Conservation (phyloP, 2,329 filamentous ascomycete genomes). For the Metarhizium sp. region DNA sequence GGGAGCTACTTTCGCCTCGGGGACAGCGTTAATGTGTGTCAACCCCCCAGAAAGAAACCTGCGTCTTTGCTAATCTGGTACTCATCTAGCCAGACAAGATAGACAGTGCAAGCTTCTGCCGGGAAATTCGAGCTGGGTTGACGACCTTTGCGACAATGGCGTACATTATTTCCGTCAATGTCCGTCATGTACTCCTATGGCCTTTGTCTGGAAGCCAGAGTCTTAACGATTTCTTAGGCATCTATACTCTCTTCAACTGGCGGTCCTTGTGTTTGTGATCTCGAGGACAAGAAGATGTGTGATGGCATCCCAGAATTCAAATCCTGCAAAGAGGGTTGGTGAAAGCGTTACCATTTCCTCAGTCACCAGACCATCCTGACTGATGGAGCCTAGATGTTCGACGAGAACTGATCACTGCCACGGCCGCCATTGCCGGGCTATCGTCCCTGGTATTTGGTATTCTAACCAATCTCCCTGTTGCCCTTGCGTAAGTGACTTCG, state of each 20-base stretch:
- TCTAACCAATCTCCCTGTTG: slow-evolving; percentile 64
- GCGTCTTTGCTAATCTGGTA: slow-evolving; percentile 1
- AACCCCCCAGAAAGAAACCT: background rate
- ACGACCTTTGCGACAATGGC: slow-evolving; percentile 78
- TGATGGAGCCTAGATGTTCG: slow-evolving; percentile 42
- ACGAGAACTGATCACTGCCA: slow-evolving; percentile 72
- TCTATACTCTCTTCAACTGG: slow-evolving; percentile 67
- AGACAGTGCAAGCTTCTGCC: slow-evolving; percentile 60
- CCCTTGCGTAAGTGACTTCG: slow-evolving; percentile 23
- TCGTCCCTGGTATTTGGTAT: slow-evolving; percentile 70
- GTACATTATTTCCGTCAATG: slow-evolving; percentile 72
- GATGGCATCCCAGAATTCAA: slow-evolving; percentile 34
- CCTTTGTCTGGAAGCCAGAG: background rate
- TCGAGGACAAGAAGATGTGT: slow-evolving; percentile 35
- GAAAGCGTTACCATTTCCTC: background rate
- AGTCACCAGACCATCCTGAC: background rate
- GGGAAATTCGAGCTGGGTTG: slow-evolving; percentile 68
- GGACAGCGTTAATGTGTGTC: slow-evolving; percentile 5
- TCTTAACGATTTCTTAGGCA: slow-evolving; percentile 26
- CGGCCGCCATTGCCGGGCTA: slow-evolving; percentile 69
- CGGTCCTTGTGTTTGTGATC: slow-evolving; percentile 62
- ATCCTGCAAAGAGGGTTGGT: slow-evolving; percentile 35
- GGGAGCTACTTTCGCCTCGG: slow-evolving; percentile 6
- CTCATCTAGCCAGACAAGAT: slow-evolving; percentile 52
- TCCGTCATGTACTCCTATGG: slow-evolving; percentile 19